phyloP scores from a whole-genome alignment of 225 moss, liverwort and hornwort genomes.

The Pleurozium schreberi region DNA sequence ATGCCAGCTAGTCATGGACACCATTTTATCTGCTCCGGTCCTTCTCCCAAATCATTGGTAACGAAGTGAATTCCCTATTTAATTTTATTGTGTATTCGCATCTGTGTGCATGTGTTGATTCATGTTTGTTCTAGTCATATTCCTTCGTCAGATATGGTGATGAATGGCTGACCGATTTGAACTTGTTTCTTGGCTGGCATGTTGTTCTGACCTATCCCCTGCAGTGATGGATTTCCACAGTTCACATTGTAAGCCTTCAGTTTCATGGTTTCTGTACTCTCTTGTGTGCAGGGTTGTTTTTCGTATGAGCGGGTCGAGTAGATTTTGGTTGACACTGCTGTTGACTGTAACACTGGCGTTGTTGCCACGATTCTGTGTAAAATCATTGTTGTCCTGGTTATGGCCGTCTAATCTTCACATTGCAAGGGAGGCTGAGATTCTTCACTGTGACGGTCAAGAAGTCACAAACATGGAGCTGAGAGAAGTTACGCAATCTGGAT shows the following conservation, averaged over 20 bases:
- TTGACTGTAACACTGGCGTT: slow-evolving; percentile 51
- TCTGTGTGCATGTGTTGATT: neutral
- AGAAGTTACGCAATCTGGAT: slow-evolving; percentile 13
- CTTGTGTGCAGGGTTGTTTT: slow-evolving; percentile 50
- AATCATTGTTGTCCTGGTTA: slow-evolving; percentile 33
- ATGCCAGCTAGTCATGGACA: slow-evolving; percentile 54
- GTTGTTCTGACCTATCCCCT: neutral
- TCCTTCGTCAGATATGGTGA: neutral
- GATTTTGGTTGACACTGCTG: slow-evolving; percentile 50
- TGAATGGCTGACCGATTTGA: neutral
- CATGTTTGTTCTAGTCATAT: neutral
- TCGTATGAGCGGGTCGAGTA: slow-evolving; percentile 35
- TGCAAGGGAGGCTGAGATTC: slow-evolving; percentile 62
- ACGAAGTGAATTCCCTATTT: neutral
- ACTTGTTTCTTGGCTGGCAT: neutral
- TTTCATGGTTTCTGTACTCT: neutral
- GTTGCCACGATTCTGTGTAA: slow-evolving; percentile 60
- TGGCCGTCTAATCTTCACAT: slow-evolving; percentile 70
- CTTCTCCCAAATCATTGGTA: slow-evolving; percentile 57
- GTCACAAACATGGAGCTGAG: slow-evolving; percentile 36
- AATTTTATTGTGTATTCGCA: neutral
- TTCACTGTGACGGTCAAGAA: neutral
- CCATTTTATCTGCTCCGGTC: neutral
- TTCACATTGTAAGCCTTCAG: neutral
- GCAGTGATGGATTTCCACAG: neutral